Conservation (phyloP, 2,329 filamentous ascomycete genomes). For the Fusarium avenaceum region DNA sequence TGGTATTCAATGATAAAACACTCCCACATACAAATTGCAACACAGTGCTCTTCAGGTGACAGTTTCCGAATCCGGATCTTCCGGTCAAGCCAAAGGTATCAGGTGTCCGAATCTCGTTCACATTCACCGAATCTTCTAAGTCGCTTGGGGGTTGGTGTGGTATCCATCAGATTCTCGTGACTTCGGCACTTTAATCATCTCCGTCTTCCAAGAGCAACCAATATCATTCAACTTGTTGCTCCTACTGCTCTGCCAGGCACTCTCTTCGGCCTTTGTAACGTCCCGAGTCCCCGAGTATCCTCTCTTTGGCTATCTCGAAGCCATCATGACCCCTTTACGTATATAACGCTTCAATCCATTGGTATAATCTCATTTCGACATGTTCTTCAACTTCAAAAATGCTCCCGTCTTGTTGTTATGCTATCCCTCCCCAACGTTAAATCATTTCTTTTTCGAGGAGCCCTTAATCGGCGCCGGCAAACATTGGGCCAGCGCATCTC, state of each 20-base stretch:
- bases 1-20: slow-evolving; percentile 24
- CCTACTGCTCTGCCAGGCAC: slow-evolving; percentile 16
- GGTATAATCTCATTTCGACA: slow-evolving; percentile 37
- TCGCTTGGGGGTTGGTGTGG: slow-evolving; percentile 3
- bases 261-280: slow-evolving; percentile 22
- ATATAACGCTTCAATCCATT: slow-evolving; percentile 19
- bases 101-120: slow-evolving; percentile 19
- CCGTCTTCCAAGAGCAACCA: slow-evolving; percentile 13
- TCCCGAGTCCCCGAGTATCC: slow-evolving; percentile 27
- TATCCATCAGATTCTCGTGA: slow-evolving; percentile 18
- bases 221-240: background rate
- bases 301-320: slow-evolving; percentile 4
- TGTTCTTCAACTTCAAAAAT: slow-evolving; percentile 12
- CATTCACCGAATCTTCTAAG: slow-evolving; percentile 10
- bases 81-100: slow-evolving; percentile 30
- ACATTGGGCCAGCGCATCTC: slow-evolving; percentile 65
- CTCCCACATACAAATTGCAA: slow-evolving; percentile 6
- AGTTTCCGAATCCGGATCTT: slow-evolving; percentile 10
- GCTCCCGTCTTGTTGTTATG: slow-evolving; percentile 23
- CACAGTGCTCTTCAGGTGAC: slow-evolving; percentile 20
- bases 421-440: slow-evolving; percentile 15
- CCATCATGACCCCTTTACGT: slow-evolving; percentile 9
- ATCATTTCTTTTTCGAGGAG: slow-evolving; percentile 52
- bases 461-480: slow-evolving; percentile 71
- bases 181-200: slow-evolving; percentile 9